Evolutionary conservation across 345 rosid genomes (phyloP).

Genomic region (Eucalyptus pauciflora): DNA sequence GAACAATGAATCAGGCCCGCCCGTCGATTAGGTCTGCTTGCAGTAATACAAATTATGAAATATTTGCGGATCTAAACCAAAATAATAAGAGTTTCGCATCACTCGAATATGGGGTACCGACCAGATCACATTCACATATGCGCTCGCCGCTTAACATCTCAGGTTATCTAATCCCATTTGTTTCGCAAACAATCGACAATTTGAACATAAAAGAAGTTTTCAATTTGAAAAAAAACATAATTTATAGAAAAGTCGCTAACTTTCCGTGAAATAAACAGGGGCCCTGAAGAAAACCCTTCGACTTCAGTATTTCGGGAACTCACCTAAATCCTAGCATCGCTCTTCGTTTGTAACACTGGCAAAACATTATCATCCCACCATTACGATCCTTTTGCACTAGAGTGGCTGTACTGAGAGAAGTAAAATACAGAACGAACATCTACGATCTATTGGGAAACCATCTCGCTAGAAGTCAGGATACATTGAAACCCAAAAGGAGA

Average conservation of each 20-base stretch:
- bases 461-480: background rate
- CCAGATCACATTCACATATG: background rate
- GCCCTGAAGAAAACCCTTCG: background rate
- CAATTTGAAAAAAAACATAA: background rate
- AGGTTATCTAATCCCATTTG: background rate
- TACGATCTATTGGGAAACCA: background rate
- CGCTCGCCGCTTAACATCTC: background rate
- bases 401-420: background rate
- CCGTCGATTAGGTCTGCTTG: rapidly evolving
- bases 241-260: background rate
- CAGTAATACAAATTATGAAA: background rate
- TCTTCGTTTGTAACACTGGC: background rate
- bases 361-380: background rate
- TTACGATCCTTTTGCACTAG: background rate
- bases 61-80: background rate
- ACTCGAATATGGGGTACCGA: background rate
- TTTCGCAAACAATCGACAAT: background rate
- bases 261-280: background rate
- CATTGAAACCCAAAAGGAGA: background rate
- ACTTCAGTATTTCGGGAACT: background rate
- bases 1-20: background rate
- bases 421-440: background rate
- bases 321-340: background rate
- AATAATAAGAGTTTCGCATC: background rate
- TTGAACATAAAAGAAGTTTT: background rate